phyloP scores from a whole-genome alignment of 805 yeast species.

The Metschnikowia henanensis region DNA sequence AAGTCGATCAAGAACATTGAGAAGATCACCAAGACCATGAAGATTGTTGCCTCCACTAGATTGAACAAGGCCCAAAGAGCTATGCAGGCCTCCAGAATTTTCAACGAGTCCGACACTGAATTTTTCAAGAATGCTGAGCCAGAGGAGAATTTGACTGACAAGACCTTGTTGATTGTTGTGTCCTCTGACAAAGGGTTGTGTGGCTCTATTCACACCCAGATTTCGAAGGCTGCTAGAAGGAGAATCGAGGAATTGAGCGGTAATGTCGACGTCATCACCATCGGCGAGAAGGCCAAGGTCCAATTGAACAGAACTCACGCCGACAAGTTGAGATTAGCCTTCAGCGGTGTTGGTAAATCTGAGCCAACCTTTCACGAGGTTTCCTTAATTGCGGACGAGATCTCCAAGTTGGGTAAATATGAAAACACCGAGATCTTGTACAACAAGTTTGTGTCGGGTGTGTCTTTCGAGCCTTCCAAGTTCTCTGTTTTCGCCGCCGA shows the following conservation, averaged over 20 bases:
- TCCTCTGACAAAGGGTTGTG: conserved; percentile 95
- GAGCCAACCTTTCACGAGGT: conserved; percentile 94
- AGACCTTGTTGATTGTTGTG: conserved; percentile 80
- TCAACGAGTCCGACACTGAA: conserved; percentile 75
- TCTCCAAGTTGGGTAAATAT: conserved; percentile 67
- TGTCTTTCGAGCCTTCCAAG: conserved; percentile 82
- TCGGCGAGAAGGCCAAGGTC: conserved; percentile 93
- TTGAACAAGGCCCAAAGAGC: conserved; percentile 94
- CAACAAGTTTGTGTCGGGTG: conserved; percentile 86
- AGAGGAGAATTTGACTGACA: conserved; percentile 52
- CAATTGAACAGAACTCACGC: conserved; percentile 86
- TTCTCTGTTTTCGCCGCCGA: conserved; percentile 66
- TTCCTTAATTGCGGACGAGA: conserved; percentile 83
- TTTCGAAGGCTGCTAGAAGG: conserved; percentile 83
- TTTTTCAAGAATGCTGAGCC: conserved; percentile 85
- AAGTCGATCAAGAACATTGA: conserved; percentile 98
- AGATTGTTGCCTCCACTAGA: conserved; percentile 98
- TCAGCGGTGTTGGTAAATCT: conserved; percentile 94
- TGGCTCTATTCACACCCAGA: conserved; percentile 96
- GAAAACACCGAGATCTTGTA: conserved; percentile 76
- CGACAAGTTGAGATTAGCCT: conserved; percentile 65
- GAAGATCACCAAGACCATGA: conserved; percentile 99
- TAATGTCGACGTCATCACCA: conserved; percentile 72
- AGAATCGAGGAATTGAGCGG: conserved; percentile 61
- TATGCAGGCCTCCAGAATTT: conserved; percentile 83